Evolutionary conservation across 345 rosid species (phyloP), one percentile per base, ranked within the genome.

Genomic region (Aethionema arabicum): DNA sequence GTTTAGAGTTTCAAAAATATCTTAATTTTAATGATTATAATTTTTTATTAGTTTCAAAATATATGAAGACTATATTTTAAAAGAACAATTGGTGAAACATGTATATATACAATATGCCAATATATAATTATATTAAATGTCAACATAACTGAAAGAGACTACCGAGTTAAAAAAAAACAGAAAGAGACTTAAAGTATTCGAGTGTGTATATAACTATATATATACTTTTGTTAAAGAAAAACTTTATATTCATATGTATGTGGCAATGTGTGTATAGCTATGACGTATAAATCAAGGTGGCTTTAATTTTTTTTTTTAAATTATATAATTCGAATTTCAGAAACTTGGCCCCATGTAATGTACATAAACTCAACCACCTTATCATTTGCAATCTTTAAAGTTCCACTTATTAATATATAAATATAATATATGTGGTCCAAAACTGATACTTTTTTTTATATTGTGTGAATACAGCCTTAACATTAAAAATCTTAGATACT

Each of bases 291-390:
- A 30, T 46, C 39, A 13, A 66, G 51, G 14, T 57, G 64, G 70
- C 49, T 48, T 31, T 4, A 13, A 58, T 67, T 21, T 21, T 21
- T 21, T 21, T 21, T 21, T 21, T 50, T 49, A 50, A 58, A n/a
- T 40, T 32, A 32, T 67, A 35, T 7, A 14, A 12, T 50, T 32
- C 21, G 45, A 59, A 14, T n/a, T 42, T 7, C 29, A 59, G 59
- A 67, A 58, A 51, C 54, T 42, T 67, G 72, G 40, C 60, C 32
- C 59, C 72, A 67, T 67, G 66, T 59, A 67, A 59, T 59, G 53
- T 59, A 67, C 31, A 49, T 44, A 58, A 59, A 67, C 65, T 51
- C 64, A 66, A 66, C 70, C 29, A 67, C 58, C 71, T 49, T 57
- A 67, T 57, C 58, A 57, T 57, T 66, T 66, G 64, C 50, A 47